phyloP scores from a whole-genome alignment of 805 yeast genomes.

The Cephaloascus albidus region DNA sequence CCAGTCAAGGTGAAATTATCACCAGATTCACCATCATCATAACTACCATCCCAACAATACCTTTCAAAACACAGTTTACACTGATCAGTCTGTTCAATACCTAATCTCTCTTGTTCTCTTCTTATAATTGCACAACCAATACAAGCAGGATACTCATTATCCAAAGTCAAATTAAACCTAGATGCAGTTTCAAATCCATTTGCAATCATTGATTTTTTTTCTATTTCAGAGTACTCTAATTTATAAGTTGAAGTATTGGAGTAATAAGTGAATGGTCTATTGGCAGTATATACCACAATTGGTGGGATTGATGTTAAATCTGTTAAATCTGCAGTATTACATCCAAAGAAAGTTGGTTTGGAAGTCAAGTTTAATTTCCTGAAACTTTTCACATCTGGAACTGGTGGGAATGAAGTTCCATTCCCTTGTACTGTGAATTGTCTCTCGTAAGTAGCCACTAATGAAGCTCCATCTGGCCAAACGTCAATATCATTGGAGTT shows the following conservation, averaged over 20 bases:
- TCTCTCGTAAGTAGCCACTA: constrained; percentile 46
- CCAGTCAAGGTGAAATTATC: constrained; percentile 22
- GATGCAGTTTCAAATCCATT: constrained; percentile 72
- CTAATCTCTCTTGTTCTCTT: constrained; percentile 65
- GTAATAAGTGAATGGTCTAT: constrained; percentile 52
- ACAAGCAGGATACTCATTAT: constrained; percentile 62
- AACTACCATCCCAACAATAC: constrained; percentile 69
- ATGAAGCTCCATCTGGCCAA: constrained; percentile 66
- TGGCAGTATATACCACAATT: constrained; percentile 68
- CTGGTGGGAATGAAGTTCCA: constrained; percentile 67
- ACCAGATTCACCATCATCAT: constrained; percentile 8
- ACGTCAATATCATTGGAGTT: constrained; percentile 55
- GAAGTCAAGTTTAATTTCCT: constrained; percentile 52
- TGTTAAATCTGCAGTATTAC: constrained; percentile 58
- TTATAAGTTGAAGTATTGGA: constrained; percentile 68
- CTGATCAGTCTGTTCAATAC: constrained; percentile 51
- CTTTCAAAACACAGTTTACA: constrained; percentile 62
- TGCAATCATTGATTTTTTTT: constrained; percentile 47
- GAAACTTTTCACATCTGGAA: constrained; percentile 63
- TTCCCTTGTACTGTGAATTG: constrained; percentile 46
- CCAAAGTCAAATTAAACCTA: constrained; percentile 57
- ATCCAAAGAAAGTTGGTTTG: constrained; percentile 77
- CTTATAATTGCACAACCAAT: constrained; percentile 77
- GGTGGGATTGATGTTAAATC: constrained; percentile 50
- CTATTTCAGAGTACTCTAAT: constrained; percentile 49